Conservation (phyloP, 352 stramenopile genomes). For the Pythium myriotylum region DNA sequence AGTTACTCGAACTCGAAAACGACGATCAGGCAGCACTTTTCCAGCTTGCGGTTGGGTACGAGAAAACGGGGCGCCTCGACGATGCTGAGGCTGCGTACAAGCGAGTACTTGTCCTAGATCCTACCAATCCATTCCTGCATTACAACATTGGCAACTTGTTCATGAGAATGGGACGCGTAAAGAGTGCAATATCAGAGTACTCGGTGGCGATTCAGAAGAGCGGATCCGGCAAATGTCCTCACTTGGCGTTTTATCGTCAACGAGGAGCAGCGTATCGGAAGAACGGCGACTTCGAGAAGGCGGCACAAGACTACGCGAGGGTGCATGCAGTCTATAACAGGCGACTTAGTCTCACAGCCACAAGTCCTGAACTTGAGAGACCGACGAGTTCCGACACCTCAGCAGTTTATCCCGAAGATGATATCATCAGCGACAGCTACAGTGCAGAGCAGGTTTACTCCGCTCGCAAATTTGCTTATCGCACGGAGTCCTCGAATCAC, state of each 20-base stretch:
- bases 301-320: conserved; percentile 52
- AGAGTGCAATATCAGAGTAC: conserved; percentile 50
- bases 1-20: conserved; percentile 26
- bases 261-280: conserved; percentile 59
- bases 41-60: conserved; percentile 53
- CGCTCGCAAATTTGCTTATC: conserved; percentile 8
- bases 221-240: conserved; percentile 6
- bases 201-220: conserved; percentile 44
- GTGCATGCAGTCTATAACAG: conserved; percentile 7
- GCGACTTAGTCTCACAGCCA: background rate
- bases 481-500: conserved; percentile 2
- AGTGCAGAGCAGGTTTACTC: conserved; percentile 16
- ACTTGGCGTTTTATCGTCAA: conserved; percentile 48
- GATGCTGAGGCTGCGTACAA: conserved; percentile 41
- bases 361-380: background rate
- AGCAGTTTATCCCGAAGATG: background rate
- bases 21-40: conserved; percentile 32
- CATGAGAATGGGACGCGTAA: conserved; percentile 40
- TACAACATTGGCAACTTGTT: conserved; percentile 63
- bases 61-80: conserved; percentile 41
- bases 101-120: conserved; percentile 28
- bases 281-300: conserved; percentile 61
- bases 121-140: conserved; percentile 42
- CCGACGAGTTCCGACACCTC: background rate
- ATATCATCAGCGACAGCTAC: conserved; percentile 2